Evolutionary conservation across 768 basidiomycete species (phyloP).

Genomic region (Suillus ampliporus): DNA sequence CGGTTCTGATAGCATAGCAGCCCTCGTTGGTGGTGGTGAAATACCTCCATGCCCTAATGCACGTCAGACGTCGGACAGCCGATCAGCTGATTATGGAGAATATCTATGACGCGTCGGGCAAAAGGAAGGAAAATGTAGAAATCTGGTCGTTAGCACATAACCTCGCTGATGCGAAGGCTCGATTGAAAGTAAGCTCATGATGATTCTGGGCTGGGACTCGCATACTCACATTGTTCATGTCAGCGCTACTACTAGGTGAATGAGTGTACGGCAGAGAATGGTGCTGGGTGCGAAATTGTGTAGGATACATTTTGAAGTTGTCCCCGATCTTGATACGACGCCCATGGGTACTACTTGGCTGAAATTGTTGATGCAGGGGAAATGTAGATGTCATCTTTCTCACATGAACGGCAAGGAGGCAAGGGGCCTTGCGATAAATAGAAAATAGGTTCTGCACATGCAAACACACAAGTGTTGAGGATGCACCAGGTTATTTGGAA

Average conservation of each 20-base stretch:
- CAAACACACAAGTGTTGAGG: too few relatives aligned
- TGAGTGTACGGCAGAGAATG: background rate
- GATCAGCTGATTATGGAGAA: slow-evolving; percentile 10
- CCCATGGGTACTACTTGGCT: background rate
- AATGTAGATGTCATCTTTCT: background rate
- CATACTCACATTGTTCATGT: background rate
- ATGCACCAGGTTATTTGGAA: too few relatives aligned
- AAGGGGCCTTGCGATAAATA: background rate
- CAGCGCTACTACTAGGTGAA: background rate
- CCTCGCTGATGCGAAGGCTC: slow-evolving; percentile 12
- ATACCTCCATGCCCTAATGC: slow-evolving; percentile 8
- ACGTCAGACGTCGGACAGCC: background rate
- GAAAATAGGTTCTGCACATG: background rate
- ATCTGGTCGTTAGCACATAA: slow-evolving; percentile 5
- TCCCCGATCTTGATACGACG: background rate
- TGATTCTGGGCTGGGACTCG: background rate
- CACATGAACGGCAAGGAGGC: background rate
- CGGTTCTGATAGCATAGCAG: slow-evolving; percentile 71
- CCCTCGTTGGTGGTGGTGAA: slow-evolving; percentile 44
- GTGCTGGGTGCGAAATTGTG: background rate
- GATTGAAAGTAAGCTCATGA: background rate
- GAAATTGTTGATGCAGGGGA: background rate
- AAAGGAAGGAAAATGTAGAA: slow-evolving; percentile 5
- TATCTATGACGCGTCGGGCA: background rate
- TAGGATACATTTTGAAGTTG: background rate